phyloP scores from a whole-genome alignment of 1,284 basidiomycete genomes.

The Retiboletus fuscus region DNA sequence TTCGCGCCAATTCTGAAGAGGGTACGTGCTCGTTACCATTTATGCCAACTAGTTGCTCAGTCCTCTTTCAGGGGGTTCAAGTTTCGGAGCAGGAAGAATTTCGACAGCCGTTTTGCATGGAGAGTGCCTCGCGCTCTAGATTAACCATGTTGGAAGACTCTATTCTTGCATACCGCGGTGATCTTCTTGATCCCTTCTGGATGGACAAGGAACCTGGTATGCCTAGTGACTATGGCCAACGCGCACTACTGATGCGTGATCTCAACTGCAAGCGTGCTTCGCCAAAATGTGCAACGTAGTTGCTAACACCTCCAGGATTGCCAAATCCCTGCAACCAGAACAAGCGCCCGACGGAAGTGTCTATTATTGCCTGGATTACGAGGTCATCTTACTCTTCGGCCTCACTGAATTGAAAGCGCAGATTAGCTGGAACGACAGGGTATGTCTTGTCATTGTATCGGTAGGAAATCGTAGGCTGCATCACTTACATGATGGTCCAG shows the following conservation, averaged over 20 bases:
- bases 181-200: constrained; percentile 32
- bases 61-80: constrained; percentile 42
- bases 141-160: constrained; percentile 6
- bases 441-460: constrained; percentile 9
- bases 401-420: constrained; percentile 43
- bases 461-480: background rate
- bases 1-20: constrained; percentile 49
- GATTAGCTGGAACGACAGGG: constrained; percentile 39
- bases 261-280: constrained; percentile 28
- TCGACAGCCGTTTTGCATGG: constrained; percentile 22
- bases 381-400: constrained; percentile 43
- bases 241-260: background rate
- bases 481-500: constrained; percentile 29
- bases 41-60: background rate
- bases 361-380: constrained; percentile 35
- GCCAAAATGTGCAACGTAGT: constrained; percentile 31
- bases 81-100: constrained; percentile 51
- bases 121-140: background rate
- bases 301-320: constrained; percentile 28
- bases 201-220: constrained; percentile 34
- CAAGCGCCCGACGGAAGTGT: background rate
- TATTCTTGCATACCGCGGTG: constrained; percentile 35
- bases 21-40: constrained; percentile 27
- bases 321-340: constrained; percentile 6
- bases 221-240: background rate